Evolutionary conservation across 495 filamentous ascomycete genomes (phyloP).

Genomic region (Parmelia sp.): DNA sequence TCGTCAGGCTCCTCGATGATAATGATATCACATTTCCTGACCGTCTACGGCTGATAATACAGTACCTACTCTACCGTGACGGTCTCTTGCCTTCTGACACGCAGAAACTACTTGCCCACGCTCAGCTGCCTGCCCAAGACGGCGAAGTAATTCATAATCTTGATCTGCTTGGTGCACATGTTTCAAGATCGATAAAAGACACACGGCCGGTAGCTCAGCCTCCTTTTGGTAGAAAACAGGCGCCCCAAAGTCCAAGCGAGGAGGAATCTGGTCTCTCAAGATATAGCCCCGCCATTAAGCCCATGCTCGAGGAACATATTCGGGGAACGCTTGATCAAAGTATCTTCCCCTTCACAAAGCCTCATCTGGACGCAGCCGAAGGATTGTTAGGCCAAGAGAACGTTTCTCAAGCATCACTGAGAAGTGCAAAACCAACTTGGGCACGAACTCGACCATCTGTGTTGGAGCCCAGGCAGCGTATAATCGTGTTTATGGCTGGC

Average conservation of each 20-base stretch:
- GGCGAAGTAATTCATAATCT: constrained; percentile 69
- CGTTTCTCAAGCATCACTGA: constrained; percentile 67
- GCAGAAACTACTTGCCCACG: constrained; percentile 75
- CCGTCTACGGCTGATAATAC: constrained; percentile 72
- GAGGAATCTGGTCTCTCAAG: constrained; percentile 50
- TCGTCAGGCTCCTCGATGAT: constrained; percentile 84
- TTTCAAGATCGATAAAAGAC: constrained; percentile 71
- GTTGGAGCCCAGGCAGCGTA: constrained; percentile 77
- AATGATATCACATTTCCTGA: constrained; percentile 60
- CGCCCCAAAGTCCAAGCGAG: constrained; percentile 35
- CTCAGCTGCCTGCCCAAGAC: constrained; percentile 67
- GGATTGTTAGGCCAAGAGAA: constrained; percentile 47
- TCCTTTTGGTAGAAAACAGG: constrained; percentile 58
- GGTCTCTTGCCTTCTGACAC: constrained; percentile 86
- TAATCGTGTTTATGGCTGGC: constrained; percentile 94
- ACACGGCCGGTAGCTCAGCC: constrained; percentile 55
- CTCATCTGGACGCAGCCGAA: constrained; percentile 58
- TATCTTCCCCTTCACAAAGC: constrained; percentile 76
- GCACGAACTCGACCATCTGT: constrained; percentile 69
- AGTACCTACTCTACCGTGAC: constrained; percentile 82
- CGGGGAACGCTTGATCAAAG: constrained; percentile 48
- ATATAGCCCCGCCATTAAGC: constrained; percentile 50
- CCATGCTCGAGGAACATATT: constrained; percentile 64
- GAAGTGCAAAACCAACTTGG: constrained; percentile 91
- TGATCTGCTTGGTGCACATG: constrained; percentile 71